Conservation (phyloP, 2,329 filamentous ascomycete genomes). For the Penicillium sp. region DNA sequence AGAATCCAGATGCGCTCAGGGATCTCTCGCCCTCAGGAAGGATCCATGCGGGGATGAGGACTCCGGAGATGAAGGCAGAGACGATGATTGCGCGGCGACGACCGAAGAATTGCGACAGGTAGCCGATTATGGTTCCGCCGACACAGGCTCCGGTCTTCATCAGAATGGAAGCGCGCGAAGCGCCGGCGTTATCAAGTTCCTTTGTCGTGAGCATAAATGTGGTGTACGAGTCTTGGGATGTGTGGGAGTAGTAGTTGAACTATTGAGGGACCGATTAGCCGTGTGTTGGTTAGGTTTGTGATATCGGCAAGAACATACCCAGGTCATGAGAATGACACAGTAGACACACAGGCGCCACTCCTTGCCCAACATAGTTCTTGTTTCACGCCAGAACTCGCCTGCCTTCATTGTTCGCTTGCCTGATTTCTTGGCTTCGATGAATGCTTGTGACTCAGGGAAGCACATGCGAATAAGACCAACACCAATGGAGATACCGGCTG, state of each 20-base stretch:
- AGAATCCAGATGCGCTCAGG: conserved; percentile 35
- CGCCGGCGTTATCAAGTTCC: conserved; percentile 59
- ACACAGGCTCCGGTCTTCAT: conserved; percentile 77
- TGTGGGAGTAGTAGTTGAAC: conserved; percentile 72
- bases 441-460: conserved; percentile 73
- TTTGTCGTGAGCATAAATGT: conserved; percentile 75
- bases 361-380: conserved; percentile 60
- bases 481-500: conserved; percentile 39
- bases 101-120: conserved; percentile 70
- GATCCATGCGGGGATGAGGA: conserved; percentile 70
- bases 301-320: conserved; percentile 31
- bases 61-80: conserved; percentile 61
- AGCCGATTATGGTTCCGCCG: conserved; percentile 53
- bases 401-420: conserved; percentile 50
- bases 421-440: conserved; percentile 63
- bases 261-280: conserved; percentile 2
- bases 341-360: conserved; percentile 78
- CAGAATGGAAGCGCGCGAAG: conserved; percentile 71
- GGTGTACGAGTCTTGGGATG: conserved; percentile 75
- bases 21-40: conserved; percentile 47
- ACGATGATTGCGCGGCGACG: conserved; percentile 56
- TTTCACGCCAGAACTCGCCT: conserved; percentile 64
- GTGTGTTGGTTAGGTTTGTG: neutral
- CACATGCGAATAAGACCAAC: conserved; percentile 64
- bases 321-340: conserved; percentile 73